Base-by-base conservation (phyloP, 352 stramenopile genomes). In the Phytophthora cryptogea region DNA sequence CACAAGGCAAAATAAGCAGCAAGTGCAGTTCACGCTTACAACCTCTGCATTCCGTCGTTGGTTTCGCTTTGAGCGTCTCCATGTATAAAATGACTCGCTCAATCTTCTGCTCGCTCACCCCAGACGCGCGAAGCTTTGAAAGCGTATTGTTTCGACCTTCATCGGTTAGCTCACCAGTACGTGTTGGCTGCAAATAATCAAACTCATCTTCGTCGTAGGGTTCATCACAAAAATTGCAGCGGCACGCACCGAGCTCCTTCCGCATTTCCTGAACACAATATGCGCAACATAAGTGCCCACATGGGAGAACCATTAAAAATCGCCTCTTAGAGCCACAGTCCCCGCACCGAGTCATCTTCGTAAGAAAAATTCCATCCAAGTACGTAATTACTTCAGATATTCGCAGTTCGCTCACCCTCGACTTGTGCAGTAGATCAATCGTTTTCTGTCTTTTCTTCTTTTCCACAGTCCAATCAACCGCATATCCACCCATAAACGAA, bases 1-100 rank as follows among this genome's bases (percentile, higher is more conserved):
- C 90, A 66, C 95, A 98, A 5, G 91, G 87, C 6, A 97, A 63
- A 10, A 98, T 48, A 66, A 98, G 80, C 0, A 98, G 68, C 37
- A 93, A 74, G 44, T 90, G 82, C 2, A 98, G 48, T 26, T 85
- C 35, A 0, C 92, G 67, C 5, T 66, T 63, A 55, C 95, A 98
- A 14, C 63, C 59, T 28, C 66, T 68, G 57, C 94, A 98, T 9
- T 69, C n/a, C 4, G 61, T 89, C 23, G 68, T 45, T 8, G 72
- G 20, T 1, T 73, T 72, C 11, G 62, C 46, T 7, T 56, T 46
- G 0, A 70, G 71, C 6, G 78, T 68, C 17, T 79, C 67, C 46
- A 92, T 67, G 39, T 86, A 92, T 27, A 63, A 35, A 26, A 66
- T 50, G 8, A 80, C 59, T 0, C 41, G 7, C 0, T 39, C 44